Conservation (phyloP, 2,329 filamentous ascomycete genomes). For the Botrytis tulipae region DNA sequence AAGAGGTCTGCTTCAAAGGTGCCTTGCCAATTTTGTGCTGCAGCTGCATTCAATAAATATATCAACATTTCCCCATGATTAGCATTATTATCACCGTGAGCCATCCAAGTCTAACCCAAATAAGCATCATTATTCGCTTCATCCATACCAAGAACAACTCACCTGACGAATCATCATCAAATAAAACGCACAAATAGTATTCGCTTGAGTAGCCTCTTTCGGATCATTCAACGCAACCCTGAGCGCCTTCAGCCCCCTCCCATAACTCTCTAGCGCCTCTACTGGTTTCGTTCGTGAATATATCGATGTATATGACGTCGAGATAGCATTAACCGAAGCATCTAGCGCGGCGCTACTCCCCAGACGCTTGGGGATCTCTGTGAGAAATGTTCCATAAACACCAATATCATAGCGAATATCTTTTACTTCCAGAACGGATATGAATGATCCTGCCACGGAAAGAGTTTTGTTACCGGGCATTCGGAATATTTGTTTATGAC, state of each 20-base stretch:
- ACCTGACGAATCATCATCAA: conserved; percentile 17
- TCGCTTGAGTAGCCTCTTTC: background rate
- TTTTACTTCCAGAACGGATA: conserved; percentile 3
- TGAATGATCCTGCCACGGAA: background rate
- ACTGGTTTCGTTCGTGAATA: background rate
- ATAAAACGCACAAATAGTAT: conserved; percentile 19
- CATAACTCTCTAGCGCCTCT: background rate
- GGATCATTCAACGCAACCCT: conserved; percentile 10
- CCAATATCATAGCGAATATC: conserved; percentile 1
- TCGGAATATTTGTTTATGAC: background rate
- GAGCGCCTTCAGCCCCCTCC: background rate
- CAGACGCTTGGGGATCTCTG: background rate
- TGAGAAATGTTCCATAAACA: background rate
- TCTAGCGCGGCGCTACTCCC: background rate
- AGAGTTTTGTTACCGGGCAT: background rate
- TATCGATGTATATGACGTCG: background rate
- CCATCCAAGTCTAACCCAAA: background rate
- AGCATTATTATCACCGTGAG: background rate
- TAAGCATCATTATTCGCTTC: background rate
- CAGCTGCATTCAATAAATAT: background rate
- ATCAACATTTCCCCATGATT: background rate
- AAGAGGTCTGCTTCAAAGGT: background rate
- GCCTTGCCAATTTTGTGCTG: background rate
- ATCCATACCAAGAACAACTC: background rate
- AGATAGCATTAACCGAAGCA: background rate